These are phyloP conservation scores for Diospyros lotus DNA, from an alignment of 148 eudicot genomes.

Conservation along the genomic window DNA sequence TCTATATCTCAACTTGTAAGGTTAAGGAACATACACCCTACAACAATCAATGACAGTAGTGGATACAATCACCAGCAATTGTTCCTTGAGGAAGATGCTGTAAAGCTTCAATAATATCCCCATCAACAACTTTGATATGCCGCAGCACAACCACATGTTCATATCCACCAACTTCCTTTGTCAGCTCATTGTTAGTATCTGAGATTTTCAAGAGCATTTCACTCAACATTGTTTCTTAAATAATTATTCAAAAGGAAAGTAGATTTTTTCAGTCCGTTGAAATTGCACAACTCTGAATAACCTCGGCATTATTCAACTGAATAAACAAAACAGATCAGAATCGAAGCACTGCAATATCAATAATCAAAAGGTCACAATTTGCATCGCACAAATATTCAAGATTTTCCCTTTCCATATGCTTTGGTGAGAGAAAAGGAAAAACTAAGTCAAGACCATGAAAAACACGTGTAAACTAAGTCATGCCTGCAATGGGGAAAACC, in stretches of 20 bases:
- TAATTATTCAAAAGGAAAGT: neutral
- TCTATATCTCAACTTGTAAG: neutral
- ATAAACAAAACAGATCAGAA: neutral
- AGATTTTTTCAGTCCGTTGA: neutral
- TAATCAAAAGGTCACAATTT: neutral
- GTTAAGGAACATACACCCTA: neutral
- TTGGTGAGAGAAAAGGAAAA: too few relatives aligned
- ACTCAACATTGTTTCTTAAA: neutral
- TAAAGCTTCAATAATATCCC: conserved; percentile 65
- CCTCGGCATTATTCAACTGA: neutral
- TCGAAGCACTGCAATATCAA: conserved; percentile 6
- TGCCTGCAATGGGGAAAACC: too few relatives aligned
- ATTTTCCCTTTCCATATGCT: too few relatives aligned
- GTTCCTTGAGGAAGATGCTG: conserved; percentile 86
- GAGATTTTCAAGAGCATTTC: conserved; percentile 21
- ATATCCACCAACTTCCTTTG: conserved; percentile 91
- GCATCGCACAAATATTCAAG: too few relatives aligned
- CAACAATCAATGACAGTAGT: conserved; percentile 13
- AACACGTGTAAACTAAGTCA: too few relatives aligned
- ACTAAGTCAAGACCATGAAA: too few relatives aligned
- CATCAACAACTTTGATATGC: conserved; percentile 80
- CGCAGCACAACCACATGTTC: conserved; percentile 69
- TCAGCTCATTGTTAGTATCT: conserved; percentile 86
- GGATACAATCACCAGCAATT: conserved; percentile 94
- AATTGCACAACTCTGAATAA: neutral